A percentile compares a stretch with the other conserved stretches of the same genome.
Evolutionary conservation across 345 rosid genomes (phyloP).

Genomic region (Eucalyptus microcorys): DNA sequence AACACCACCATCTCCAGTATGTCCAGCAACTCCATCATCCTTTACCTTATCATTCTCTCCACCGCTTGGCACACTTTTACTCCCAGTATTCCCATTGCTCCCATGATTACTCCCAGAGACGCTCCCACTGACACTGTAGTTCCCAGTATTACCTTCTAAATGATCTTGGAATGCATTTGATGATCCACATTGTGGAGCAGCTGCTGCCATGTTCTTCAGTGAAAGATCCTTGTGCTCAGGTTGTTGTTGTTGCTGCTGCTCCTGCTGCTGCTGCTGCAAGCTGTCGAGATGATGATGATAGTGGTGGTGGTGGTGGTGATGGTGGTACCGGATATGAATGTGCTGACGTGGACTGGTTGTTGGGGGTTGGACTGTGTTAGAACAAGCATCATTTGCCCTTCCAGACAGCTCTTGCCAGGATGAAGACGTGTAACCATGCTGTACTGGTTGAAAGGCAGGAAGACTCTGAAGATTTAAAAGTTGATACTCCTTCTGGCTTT

Average conservation of each 20-base stretch:
- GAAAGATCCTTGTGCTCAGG: constrained; percentile 15
- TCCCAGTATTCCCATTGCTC: constrained; percentile 43
- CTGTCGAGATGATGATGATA: constrained; percentile 13
- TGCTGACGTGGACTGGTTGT: constrained; percentile 6
- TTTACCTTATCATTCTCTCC: constrained; percentile 35
- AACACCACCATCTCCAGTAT: constrained; percentile 11
- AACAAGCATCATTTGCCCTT: constrained; percentile 4
- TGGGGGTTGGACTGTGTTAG: constrained; percentile 1
- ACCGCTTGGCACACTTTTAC: constrained; percentile 33
- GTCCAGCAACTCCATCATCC: constrained; percentile 37
- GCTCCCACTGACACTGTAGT: constrained; percentile 58
- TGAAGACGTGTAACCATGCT: constrained; percentile 6
- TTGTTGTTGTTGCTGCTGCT: background rate
- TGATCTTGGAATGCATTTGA: constrained; percentile 25
- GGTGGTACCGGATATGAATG: constrained; percentile 17
- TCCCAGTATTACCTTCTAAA: constrained; percentile 22
- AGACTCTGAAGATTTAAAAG: constrained; percentile 23
- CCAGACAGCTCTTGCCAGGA: constrained; percentile 7
- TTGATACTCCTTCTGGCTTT: constrained; percentile 24
- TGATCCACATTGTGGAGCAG: constrained; percentile 35
- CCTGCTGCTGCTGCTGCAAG: constrained; percentile 18
- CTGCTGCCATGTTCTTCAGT: constrained; percentile 13
- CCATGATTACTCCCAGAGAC: constrained; percentile 67
- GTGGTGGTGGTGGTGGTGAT: constrained; percentile 20
- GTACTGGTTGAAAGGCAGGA: constrained; percentile 27